A percentile compares a stretch with the other conserved stretches of the same genome.
phyloP scores from a whole-genome alignment of 2,329 filamentous ascomycete species.

The Claviceps pazoutovae region DNA sequence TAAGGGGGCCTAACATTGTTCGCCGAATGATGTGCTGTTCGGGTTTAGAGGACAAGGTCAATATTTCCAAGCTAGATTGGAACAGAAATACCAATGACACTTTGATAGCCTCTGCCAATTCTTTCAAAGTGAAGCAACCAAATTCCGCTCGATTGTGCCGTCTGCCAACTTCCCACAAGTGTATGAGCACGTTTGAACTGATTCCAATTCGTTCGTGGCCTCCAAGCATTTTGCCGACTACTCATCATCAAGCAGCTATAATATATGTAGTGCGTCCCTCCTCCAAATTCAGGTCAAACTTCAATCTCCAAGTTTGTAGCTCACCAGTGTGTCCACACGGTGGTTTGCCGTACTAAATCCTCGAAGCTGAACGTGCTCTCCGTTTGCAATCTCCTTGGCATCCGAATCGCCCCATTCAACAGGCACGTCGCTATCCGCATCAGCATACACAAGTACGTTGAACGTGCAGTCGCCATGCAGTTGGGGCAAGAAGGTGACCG shows the following conservation, averaged over 20 bases:
- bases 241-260: neutral
- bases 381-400: constrained; percentile 88
- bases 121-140: neutral
- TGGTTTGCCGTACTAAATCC: constrained; percentile 95
- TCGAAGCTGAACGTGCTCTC: constrained; percentile 86
- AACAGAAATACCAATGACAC: neutral
- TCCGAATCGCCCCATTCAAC: constrained; percentile 98
- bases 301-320: constrained; percentile 54
- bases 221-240: neutral
- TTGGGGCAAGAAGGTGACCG: constrained; percentile 91
- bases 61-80: neutral
- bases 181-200: neutral
- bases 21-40: neutral
- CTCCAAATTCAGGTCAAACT: too few species aligned
- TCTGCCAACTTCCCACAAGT: neutral
- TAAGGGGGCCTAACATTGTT: neutral
- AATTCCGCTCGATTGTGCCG: neutral
- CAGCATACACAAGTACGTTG: constrained; percentile 95
- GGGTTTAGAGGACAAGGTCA: neutral
- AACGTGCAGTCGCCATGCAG: constrained; percentile 86
- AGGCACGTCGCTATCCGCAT: constrained; percentile 90
- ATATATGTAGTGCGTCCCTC: too few species aligned
- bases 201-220: neutral
- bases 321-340: constrained; percentile 87
- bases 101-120: neutral